These are phyloP conservation scores for Camellia granthamiana DNA, from an alignment of 148 eudicot species.

Conservation along the genomic window DNA sequence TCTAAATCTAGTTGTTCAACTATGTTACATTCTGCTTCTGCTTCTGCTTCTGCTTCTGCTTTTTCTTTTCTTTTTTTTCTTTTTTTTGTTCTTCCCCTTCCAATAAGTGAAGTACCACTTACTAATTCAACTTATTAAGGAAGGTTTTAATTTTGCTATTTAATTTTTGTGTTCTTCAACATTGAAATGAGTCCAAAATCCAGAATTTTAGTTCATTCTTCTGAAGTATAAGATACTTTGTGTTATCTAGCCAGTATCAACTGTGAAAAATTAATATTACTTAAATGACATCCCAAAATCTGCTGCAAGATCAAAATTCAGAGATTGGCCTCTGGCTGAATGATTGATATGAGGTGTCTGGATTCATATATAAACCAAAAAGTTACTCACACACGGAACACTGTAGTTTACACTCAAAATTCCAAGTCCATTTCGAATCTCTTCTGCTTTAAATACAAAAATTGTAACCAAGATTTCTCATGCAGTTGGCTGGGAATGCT, in stretches of 20 bases:
- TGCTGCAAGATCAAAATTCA: neutral
- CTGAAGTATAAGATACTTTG: neutral
- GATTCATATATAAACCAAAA: neutral
- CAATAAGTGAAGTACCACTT: neutral
- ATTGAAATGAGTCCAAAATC: neutral
- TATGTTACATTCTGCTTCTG: neutral
- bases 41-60: neutral
- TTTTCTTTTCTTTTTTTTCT: neutral
- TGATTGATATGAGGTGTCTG: neutral
- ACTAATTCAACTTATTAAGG: neutral
- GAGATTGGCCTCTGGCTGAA: constrained; percentile 5
- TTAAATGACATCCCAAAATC: neutral
- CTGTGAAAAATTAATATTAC: neutral
- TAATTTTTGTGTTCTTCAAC: neutral
- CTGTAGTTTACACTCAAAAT: neutral
- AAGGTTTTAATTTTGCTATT: neutral
- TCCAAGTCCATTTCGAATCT: neutral
- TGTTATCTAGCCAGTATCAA: neutral
- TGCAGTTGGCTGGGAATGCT: too few relatives aligned
- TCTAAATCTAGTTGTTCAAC: neutral
- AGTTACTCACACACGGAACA: neutral
- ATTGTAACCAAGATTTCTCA: neutral
- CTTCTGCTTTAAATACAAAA: neutral
- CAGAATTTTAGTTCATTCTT: neutral
- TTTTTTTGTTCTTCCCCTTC: neutral